Base-by-base conservation (phyloP, 495 filamentous ascomycete species). In the Chaetomium cochliodes region DNA sequence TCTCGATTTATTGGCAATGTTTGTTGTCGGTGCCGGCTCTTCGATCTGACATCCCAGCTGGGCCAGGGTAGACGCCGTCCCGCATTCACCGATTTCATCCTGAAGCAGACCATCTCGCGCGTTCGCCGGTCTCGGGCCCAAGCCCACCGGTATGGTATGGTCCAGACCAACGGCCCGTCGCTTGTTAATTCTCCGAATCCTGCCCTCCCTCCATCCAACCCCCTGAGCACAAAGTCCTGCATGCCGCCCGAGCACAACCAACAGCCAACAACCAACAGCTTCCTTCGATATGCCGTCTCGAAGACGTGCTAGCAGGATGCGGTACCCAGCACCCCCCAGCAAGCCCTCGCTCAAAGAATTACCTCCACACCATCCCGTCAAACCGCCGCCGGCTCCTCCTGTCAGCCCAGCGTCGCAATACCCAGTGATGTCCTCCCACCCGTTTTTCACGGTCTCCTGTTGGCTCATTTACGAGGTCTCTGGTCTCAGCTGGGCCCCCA, bases 191-290 rank as follows among this genome's bases (percentile, higher is more conserved):
- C 41, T 18, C 41, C 41, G 16, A 44, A 3, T 44, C 41, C 41
- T 37, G 33, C 41, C 15, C 41, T 44, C 41, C 15, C 41, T 44
- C 16, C 41, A 15, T 18, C 15, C 41, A 44, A 18, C 41, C 41
- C 41, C 41, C 41, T 37, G 41, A 44, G 9, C 46, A 50, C 46
- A 50, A 11, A 11, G 23, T 50, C 18, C 46, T 49, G 22, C 15
- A 30, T 33, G 22, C 56, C 56, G 18, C 15, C 26, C 41, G 26
- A 49, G 2, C 23, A 42, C 23, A 49, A 37, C 57, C 57, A 59
- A 49, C 57, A n/a, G 12, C 57, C 56, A 58, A 44, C 57, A 49
- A 12, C 57, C 56, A 58, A 44, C 57, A 49, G 23, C 57, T 12
- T 12, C 33, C 33, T 37, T 37, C 1, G 16, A 22, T n/a, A n/a